These are phyloP conservation scores for Echinochloa phyllopogon DNA, from an alignment of 176 grass and related monocot species.

Conservation along the genomic window DNA sequence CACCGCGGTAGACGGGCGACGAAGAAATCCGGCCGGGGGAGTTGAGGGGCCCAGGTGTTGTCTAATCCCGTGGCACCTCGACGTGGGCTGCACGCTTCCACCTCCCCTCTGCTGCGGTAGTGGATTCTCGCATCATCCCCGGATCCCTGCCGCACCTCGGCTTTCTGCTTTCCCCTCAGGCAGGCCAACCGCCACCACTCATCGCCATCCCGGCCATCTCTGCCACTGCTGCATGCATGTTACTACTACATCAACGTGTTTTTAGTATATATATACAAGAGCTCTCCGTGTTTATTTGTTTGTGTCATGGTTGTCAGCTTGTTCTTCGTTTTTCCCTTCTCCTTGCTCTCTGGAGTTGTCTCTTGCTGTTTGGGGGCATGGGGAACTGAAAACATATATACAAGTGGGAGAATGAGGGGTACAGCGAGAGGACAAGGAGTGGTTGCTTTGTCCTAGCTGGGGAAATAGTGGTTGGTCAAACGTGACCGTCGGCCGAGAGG, in stretches of 20 bases:
- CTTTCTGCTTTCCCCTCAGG: not conserved
- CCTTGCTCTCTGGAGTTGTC: constrained; percentile 5
- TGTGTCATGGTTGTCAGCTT: constrained; percentile 11
- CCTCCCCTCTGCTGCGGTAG: not conserved
- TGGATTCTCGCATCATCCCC: constrained; percentile 44
- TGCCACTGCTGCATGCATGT: not conserved
- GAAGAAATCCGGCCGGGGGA: constrained; percentile 40
- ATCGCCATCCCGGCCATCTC: not conserved
- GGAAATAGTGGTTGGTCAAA: constrained; percentile 36
- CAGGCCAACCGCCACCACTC: constrained; percentile 46
- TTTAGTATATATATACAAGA: not conserved
- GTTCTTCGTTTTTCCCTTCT: not conserved
- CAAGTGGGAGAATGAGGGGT: constrained; percentile 39
- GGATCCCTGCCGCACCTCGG: not conserved
- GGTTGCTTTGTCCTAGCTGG: constrained; percentile 26
- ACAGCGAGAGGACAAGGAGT: constrained; percentile 43
- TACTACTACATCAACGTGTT: not conserved
- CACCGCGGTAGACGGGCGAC: constrained; percentile 8
- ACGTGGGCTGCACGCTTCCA: constrained; percentile 60
- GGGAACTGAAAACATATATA: too few relatives aligned
- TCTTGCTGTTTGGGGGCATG: constrained; percentile 29
- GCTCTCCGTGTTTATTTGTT: not conserved
- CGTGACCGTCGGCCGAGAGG: constrained; percentile 31
- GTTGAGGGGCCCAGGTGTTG: constrained; percentile 36
- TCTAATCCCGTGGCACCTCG: constrained; percentile 42